phyloP scores from a whole-genome alignment of 2,329 filamentous ascomycete species.

The Trichoderma koningiopsis region DNA sequence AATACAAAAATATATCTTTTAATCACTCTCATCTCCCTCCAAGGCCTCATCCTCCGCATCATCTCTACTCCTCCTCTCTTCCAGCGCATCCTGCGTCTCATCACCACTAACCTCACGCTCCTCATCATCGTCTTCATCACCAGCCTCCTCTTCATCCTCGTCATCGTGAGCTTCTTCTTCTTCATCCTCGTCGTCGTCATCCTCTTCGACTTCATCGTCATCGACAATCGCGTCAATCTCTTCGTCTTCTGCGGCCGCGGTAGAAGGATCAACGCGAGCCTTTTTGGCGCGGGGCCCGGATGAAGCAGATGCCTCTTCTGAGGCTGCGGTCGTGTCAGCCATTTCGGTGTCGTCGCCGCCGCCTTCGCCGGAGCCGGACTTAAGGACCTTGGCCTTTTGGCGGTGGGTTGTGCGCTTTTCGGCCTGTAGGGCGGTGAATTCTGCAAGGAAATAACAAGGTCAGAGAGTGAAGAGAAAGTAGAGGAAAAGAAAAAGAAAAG shows the following conservation, averaged over 20 bases:
- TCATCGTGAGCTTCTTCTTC: slow-evolving; percentile 41
- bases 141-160: slow-evolving; percentile 53
- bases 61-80: slow-evolving; percentile 51
- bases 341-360: slow-evolving; percentile 42
- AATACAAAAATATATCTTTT: slow-evolving; percentile 13
- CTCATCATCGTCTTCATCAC: slow-evolving; percentile 45
- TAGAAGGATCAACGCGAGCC: slow-evolving; percentile 50
- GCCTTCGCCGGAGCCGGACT: slow-evolving; percentile 41
- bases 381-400: slow-evolving; percentile 68
- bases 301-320: slow-evolving; percentile 34
- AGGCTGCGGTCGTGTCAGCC: slow-evolving; percentile 39
- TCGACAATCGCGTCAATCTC: slow-evolving; percentile 39
- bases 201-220: slow-evolving; percentile 43
- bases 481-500: too few species aligned
- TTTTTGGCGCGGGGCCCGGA: slow-evolving; percentile 42
- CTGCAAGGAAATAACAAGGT: slow-evolving; percentile 39
- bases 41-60: slow-evolving; percentile 60
- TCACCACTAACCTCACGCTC: slow-evolving; percentile 55
- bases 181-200: slow-evolving; percentile 35
- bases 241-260: slow-evolving; percentile 30
- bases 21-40: slow-evolving; percentile 64
- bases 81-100: slow-evolving; percentile 56
- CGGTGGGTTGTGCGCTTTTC: slow-evolving; percentile 75
- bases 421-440: slow-evolving; percentile 72
- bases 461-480: neutral